Percentiles rank a stretch among this genome's conserved stretches.
Conservation (phyloP, 768 basidiomycete genomes). For the Candolleomyces eurysporus region DNA sequence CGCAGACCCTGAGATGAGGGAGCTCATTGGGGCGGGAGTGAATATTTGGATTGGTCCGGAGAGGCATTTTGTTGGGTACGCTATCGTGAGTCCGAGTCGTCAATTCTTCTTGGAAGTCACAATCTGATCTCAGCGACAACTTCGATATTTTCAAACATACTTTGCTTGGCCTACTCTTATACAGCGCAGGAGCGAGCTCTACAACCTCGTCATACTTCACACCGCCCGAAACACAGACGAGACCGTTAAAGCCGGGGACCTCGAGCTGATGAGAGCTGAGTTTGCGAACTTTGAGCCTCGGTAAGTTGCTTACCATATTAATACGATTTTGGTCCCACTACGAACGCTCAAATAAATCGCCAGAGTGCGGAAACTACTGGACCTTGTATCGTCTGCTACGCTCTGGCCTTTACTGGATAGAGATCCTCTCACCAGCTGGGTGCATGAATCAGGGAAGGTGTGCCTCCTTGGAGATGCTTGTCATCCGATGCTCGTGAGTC, state of each 20-base stretch:
- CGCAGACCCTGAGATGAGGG: conserved; percentile 48
- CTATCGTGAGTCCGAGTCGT: conserved; percentile 24
- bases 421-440: conserved; percentile 45
- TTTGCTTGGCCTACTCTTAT: not conserved
- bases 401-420: conserved; percentile 51
- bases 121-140: no score
- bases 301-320: conserved; percentile 19
- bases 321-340: not conserved
- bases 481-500: conserved; percentile 56
- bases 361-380: conserved; percentile 45
- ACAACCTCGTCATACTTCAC: conserved; percentile 40
- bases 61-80: conserved; percentile 35
- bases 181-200: conserved; percentile 37
- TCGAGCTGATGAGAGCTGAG: conserved; percentile 44
- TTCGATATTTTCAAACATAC: no score
- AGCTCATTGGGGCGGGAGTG: conserved; percentile 48
- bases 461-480: conserved; percentile 54
- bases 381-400: conserved; percentile 43
- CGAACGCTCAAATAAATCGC: not conserved
- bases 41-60: conserved; percentile 63
- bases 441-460: conserved; percentile 42
- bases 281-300: conserved; percentile 50
- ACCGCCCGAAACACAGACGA: conserved; percentile 39
- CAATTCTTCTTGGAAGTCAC: no score
- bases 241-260: conserved; percentile 39